Conservation (phyloP, 768 basidiomycete species). For the Amanita thiersii region DNA sequence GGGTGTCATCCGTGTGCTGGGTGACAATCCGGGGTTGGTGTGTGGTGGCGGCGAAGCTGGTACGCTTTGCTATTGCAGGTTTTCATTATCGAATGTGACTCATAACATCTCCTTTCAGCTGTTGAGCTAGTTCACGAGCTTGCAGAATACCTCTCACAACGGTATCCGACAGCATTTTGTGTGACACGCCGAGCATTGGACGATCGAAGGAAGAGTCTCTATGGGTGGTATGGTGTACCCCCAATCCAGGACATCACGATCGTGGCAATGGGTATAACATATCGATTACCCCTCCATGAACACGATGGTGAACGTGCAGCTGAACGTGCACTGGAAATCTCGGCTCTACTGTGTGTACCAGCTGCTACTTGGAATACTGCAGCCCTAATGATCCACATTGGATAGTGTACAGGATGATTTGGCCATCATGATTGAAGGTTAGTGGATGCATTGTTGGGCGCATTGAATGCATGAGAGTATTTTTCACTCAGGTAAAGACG, state of each 20-base stretch:
- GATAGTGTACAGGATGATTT: conserved; percentile 48
- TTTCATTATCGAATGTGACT: background rate
- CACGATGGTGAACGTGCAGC: conserved; percentile 25
- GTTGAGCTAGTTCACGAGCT: conserved; percentile 63
- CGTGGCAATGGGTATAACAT: conserved; percentile 36
- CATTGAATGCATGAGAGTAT: background rate
- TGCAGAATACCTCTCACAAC: conserved; percentile 53
- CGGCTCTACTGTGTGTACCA: conserved; percentile 50
- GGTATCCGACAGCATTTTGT: conserved; percentile 51
- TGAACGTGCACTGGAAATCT: conserved; percentile 52
- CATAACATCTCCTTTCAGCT: conserved; percentile 26
- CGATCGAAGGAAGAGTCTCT: conserved; percentile 5
- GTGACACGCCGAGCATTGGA: conserved; percentile 33
- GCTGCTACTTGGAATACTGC: background rate
- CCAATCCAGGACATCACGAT: conserved; percentile 47
- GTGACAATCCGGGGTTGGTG: conserved; percentile 35
- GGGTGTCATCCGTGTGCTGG: conserved; percentile 38
- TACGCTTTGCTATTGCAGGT: conserved; percentile 14
- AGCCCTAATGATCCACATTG: background rate
- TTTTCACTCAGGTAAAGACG: conserved; percentile 45
- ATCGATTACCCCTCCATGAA: conserved; percentile 36
- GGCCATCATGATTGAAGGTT: conserved; percentile 55
- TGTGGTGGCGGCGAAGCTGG: conserved; percentile 29
- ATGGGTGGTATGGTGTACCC: conserved; percentile 36
- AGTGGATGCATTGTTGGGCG: background rate